Evolutionary conservation across 495 filamentous ascomycete genomes (phyloP).

Genomic region (Arthonia radiata): DNA sequence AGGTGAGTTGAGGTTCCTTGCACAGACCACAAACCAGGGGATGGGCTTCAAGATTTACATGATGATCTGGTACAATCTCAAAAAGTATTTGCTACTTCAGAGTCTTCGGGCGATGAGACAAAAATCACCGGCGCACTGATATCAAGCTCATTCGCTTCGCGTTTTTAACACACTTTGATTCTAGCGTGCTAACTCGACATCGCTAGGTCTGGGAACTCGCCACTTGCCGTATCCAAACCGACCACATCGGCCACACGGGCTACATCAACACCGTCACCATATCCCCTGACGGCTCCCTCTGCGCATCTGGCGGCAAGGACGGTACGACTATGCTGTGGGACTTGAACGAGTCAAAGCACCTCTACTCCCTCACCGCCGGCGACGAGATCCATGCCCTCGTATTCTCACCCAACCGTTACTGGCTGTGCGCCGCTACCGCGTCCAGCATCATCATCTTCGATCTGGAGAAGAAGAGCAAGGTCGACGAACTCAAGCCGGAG

Average conservation of each 20-base stretch:
- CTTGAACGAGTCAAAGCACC: slow-evolving; percentile 99
- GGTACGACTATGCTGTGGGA: slow-evolving; percentile 99
- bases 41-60: too few species aligned
- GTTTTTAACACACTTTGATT: slow-evolving; percentile 4
- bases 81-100: slow-evolving; percentile 99
- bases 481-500: slow-evolving; percentile 98
- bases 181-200: too few species aligned
- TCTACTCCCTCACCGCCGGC: slow-evolving; percentile 97
- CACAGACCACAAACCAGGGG: too few species aligned
- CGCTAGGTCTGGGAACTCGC: slow-evolving; percentile 94
- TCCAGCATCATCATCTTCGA: slow-evolving; percentile 99
- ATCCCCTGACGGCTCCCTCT: slow-evolving; percentile 97
- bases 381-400: slow-evolving; percentile 99
- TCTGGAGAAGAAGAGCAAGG: slow-evolving; percentile 99
- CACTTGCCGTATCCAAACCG: slow-evolving; percentile 96
- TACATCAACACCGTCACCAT: slow-evolving; percentile 99
- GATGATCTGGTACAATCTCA: slow-evolving; percentile 76
- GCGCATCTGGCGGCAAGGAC: slow-evolving; percentile 98
- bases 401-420: slow-evolving; percentile 99
- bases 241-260: slow-evolving; percentile 98
- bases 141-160: slow-evolving; percentile 5
- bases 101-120: slow-evolving; percentile 94
- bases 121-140: slow-evolving; percentile 83
- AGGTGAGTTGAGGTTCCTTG: too few species aligned
- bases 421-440: slow-evolving; percentile 93